phyloP scores from a whole-genome alignment of 2,329 filamentous ascomycete species.

The Monilinia aucupariae region DNA sequence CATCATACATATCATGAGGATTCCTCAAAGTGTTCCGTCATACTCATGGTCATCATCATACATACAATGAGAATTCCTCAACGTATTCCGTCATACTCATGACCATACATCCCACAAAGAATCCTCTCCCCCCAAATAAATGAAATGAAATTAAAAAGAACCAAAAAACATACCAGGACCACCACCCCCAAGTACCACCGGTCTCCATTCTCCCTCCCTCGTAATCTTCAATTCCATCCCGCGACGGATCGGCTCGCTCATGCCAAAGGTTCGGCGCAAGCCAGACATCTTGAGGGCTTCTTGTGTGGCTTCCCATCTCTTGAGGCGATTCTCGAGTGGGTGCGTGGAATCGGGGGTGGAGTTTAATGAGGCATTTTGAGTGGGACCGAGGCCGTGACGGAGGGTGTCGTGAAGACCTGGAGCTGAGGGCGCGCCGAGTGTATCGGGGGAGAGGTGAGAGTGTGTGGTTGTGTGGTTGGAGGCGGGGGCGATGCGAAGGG shows the following conservation, averaged over 20 bases:
- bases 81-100: too few species aligned
- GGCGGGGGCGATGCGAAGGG: conserved; percentile 82
- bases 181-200: conserved; percentile 57
- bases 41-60: too few species aligned
- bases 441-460: conserved; percentile 46
- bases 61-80: too few species aligned
- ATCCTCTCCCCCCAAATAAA: too few species aligned
- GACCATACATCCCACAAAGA: too few species aligned
- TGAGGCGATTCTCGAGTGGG: conserved; percentile 85
- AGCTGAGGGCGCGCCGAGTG: conserved; percentile 75
- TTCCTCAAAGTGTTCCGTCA: too few species aligned
- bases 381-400: conserved; percentile 72
- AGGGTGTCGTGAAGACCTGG: conserved; percentile 92
- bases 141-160: background rate
- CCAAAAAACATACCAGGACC: conserved; percentile 35
- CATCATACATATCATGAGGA: too few species aligned
- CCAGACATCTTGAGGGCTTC: conserved; percentile 82
- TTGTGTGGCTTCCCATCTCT: conserved; percentile 86
- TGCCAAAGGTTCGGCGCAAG: conserved; percentile 80
- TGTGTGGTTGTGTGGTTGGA: conserved; percentile 59
- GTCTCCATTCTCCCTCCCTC: conserved; percentile 72
- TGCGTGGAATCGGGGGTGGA: conserved; percentile 57
- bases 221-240: conserved; percentile 95
- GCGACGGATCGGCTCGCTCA: conserved; percentile 85
- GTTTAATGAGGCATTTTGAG: conserved; percentile 43